phyloP scores from a whole-genome alignment of 2,329 filamentous ascomycete genomes.

The Alternaria rosae region DNA sequence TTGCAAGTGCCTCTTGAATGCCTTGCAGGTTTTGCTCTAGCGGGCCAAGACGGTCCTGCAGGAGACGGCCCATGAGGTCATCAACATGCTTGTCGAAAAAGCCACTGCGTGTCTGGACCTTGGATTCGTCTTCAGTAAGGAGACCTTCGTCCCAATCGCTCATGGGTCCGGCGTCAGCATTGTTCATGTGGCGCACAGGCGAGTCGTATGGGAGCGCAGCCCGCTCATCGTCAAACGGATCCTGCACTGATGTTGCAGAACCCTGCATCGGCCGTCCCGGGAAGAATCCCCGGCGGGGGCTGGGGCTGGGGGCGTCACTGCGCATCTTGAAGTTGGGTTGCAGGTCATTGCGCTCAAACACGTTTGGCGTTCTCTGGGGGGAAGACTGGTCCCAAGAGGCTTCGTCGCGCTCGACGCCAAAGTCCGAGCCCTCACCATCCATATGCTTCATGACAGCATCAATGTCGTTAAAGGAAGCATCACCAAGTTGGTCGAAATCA shows the following conservation, averaged over 20 bases:
- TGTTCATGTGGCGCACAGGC: conserved; percentile 69
- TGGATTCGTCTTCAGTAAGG: conserved; percentile 76
- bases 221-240: conserved; percentile 70
- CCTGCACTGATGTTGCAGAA: conserved; percentile 52
- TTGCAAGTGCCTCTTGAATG: conserved; percentile 74
- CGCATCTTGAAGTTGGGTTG: conserved; percentile 57
- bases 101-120: conserved; percentile 78
- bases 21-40: conserved; percentile 78
- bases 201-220: conserved; percentile 62
- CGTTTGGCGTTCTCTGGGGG: conserved; percentile 42
- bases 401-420: conserved; percentile 72
- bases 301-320: conserved; percentile 78
- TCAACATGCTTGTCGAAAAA: conserved; percentile 95
- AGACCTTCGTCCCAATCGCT: conserved; percentile 95
- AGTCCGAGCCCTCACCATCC: conserved; percentile 74
- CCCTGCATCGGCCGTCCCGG: conserved; percentile 34
- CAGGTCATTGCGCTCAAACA: conserved; percentile 42
- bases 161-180: conserved; percentile 68
- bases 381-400: conserved; percentile 52
- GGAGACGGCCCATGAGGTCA: conserved; percentile 77
- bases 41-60: conserved; percentile 79
- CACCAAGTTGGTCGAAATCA: conserved; percentile 43
- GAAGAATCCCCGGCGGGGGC: conserved; percentile 62
- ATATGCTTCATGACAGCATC: conserved; percentile 92
- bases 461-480: conserved; percentile 78